Conservation (phyloP, 306 rosid genomes). For the Carpinus fangiana region DNA sequence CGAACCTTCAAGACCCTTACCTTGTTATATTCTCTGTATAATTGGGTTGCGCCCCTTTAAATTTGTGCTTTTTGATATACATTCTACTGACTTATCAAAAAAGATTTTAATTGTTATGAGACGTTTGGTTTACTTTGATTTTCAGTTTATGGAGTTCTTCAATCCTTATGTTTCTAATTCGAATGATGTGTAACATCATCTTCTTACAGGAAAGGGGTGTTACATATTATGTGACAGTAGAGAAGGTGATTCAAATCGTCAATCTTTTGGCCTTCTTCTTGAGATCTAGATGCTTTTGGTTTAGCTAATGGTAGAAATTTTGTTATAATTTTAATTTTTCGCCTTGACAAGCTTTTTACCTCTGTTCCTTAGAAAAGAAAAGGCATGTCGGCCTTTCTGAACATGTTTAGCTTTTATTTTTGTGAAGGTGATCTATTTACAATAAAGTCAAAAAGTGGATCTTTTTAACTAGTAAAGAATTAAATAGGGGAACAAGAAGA, state of each 20-base stretch:
- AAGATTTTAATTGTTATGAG: no score
- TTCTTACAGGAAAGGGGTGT: no score
- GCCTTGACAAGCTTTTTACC: not conserved
- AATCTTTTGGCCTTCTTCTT: not conserved
- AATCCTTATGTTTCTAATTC: no score
- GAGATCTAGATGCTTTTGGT: not conserved
- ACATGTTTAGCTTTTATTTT: not conserved
- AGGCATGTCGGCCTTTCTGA: not conserved
- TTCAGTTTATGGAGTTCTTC: no score
- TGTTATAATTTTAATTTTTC: not conserved
- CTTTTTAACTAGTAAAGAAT: not conserved
- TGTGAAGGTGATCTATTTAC: not conserved
- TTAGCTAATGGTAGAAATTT: not conserved
- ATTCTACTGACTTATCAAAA: no score
- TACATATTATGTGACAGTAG: not conserved
- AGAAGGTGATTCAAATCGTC: not conserved
- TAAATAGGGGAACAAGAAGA: not conserved
- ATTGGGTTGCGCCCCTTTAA: no score
- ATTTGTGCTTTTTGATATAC: no score
- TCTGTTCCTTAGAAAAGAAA: not conserved
- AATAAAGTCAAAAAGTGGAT: not conserved
- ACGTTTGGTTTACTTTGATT: no score
- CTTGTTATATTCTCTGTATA: no score
- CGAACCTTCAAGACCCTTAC: no score
- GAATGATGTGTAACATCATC: no score